phyloP scores from a whole-genome alignment of 768 basidiomycete genomes.

The Pleurotus citrinopileatus region DNA sequence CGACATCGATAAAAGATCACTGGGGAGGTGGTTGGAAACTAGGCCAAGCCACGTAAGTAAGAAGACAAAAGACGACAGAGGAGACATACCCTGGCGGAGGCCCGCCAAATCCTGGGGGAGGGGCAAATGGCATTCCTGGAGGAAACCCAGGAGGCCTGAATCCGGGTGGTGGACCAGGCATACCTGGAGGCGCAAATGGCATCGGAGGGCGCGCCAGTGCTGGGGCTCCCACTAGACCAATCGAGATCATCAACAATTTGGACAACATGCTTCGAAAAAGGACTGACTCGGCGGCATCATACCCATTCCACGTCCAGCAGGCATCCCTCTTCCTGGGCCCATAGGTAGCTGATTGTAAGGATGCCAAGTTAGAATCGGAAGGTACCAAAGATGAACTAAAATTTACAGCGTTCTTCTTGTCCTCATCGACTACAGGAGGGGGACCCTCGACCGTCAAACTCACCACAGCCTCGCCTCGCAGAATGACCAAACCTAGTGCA shows the following conservation, averaged over 20 bases:
- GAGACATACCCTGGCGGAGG: slow-evolving; percentile 78
- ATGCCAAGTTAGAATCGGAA: not conserved
- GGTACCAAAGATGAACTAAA: slow-evolving; percentile 7
- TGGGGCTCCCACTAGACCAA: slow-evolving; percentile 52
- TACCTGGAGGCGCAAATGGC: slow-evolving; percentile 67
- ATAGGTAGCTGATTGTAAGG: slow-evolving; percentile 57
- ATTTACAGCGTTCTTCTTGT: slow-evolving; percentile 78
- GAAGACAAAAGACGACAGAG: slow-evolving; percentile 5
- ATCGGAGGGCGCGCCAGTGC: slow-evolving; percentile 67
- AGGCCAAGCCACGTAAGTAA: slow-evolving; percentile 11
- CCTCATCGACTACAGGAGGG: slow-evolving; percentile 87
- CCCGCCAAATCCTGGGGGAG: slow-evolving; percentile 77
- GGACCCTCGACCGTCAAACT: slow-evolving; percentile 94
- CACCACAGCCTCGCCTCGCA: slow-evolving; percentile 95
- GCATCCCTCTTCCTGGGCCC: slow-evolving; percentile 93
- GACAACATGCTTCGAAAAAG: slow-evolving; percentile 10
- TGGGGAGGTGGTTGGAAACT: slow-evolving; percentile 56
- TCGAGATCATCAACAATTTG: slow-evolving; percentile 15
- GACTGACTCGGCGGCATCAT: slow-evolving; percentile 84
- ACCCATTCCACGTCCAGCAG: slow-evolving; percentile 96
- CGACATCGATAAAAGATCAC: slow-evolving; percentile 16
- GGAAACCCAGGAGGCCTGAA: slow-evolving; percentile 85
- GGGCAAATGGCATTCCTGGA: slow-evolving; percentile 75
- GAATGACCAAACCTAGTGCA: slow-evolving; percentile 91
- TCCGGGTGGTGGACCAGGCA: slow-evolving; percentile 85